Evolutionary conservation across 73 alveolate species (phyloP).

Genomic region (Strombidium stylifer): DNA sequence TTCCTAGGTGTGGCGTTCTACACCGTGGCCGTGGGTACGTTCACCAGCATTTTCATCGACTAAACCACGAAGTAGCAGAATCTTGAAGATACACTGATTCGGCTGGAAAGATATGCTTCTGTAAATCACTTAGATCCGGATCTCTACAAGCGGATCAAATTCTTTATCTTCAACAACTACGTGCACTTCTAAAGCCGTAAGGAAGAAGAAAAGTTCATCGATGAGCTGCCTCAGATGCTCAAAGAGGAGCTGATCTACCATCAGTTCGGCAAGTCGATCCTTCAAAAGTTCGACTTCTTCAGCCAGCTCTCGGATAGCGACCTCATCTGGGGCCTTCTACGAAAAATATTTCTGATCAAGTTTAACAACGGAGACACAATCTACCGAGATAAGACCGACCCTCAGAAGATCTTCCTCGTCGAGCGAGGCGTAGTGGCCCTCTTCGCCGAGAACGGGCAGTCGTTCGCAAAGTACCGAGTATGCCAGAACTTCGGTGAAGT

Average conservation of each 20-base stretch:
- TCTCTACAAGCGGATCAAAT: constrained; percentile 46
- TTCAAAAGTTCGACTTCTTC: constrained; percentile 13
- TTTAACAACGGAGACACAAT: too few relatives aligned
- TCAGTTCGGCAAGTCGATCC: neutral
- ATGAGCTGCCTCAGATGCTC: constrained; percentile 42
- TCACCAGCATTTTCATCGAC: constrained; percentile 52
- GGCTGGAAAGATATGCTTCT: constrained; percentile 64
- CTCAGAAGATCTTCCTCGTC: too few relatives aligned
- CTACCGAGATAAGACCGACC: too few relatives aligned
- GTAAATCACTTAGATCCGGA: constrained; percentile 63
- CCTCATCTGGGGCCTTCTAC: too few relatives aligned
- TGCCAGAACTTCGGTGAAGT: constrained; percentile 51
- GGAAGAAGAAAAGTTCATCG: constrained; percentile 41
- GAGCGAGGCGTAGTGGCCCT: too few relatives aligned
- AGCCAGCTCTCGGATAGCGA: constrained; percentile 9
- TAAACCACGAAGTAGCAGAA: constrained; percentile 25
- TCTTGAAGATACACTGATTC: constrained; percentile 23
- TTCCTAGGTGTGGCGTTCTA: constrained; percentile 92
- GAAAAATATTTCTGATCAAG: too few relatives aligned
- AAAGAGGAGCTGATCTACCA: constrained; percentile 51
- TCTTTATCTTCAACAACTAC: constrained; percentile 64
- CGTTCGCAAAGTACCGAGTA: too few relatives aligned
- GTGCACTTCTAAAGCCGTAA: constrained; percentile 26
- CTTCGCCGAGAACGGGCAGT: too few relatives aligned
- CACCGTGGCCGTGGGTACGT: constrained; percentile 88